Base-by-base conservation (phyloP, 352 stramenopile species). In the Blastocystis sp. region DNA sequence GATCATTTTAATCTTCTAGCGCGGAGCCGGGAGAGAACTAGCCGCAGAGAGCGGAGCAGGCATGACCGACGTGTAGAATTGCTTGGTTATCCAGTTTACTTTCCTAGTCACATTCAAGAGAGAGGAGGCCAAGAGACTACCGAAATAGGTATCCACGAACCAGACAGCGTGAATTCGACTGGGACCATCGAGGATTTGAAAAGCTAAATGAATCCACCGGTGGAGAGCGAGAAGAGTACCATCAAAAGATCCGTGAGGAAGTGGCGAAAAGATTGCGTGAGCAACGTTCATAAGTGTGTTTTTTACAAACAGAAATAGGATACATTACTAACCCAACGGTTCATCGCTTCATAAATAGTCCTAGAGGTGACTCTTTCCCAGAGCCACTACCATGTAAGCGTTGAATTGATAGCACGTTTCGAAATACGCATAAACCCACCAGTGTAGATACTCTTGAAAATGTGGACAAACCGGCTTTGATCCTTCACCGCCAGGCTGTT, bases 311-410 rank as follows among this genome's bases (percentile, higher is more conserved):
- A 37, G 20, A 66, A 66, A 37, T 24, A 66, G 13, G 56, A 20
- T 13, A 37, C 37, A 9, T 81, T 65, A 24, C 65, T 81, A 62
- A 81, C 50, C 70, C 20, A 81, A 30, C 70, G 70, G 37, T 81
- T 63, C 70, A 81, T 81, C 55, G 70, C 50, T 41, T 81, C 70
- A 41, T 81, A 81, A 64, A 81, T 81, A 4, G 70, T 81, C 70
- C 70, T 81, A 63, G 16, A 11, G 7, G 34, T 47, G 18, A 81
- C 30, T 0, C 45, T n/a, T 37, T 47, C 20, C 41, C 18, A 30
- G 24, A 34, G 26, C 20, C 45, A 24, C 24, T 65, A 81, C 70
- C 70, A 81, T 37, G 70, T 81, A 41, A 81, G 63, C 9, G 70
- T 81, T 41, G 37, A 62, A 43, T 81, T 81, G 9, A 81, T n/a